phyloP scores from a whole-genome alignment of 2,329 filamentous ascomycete genomes.

The Talaromyces rugulosus region DNA sequence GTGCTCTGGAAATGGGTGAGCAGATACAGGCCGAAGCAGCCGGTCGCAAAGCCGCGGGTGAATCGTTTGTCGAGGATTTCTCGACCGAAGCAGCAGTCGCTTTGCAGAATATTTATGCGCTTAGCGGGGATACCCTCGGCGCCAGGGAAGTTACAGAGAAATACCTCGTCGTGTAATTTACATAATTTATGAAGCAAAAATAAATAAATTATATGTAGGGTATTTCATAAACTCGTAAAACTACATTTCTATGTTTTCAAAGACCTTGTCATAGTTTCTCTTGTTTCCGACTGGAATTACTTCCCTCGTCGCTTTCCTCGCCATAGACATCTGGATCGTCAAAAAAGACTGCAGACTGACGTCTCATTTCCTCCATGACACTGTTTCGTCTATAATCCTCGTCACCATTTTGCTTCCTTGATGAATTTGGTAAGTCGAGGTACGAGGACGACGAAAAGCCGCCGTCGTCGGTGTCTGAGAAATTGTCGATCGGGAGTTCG shows the following conservation, averaged over 20 bases:
- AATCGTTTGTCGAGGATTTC: conserved; percentile 52
- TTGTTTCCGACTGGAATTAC: background rate
- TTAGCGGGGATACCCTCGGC: conserved; percentile 59
- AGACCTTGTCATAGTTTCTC: background rate
- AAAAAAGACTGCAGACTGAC: conserved; percentile 46
- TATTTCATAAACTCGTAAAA: background rate
- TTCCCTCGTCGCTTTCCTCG: conserved; percentile 19
- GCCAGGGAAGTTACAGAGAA: conserved; percentile 59
- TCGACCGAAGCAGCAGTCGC: conserved; percentile 70
- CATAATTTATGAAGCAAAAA: background rate
- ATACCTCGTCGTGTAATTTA: conserved; percentile 50
- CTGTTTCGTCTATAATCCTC: conserved; percentile 21
- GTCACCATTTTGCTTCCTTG: conserved; percentile 14
- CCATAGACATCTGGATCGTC: conserved; percentile 36
- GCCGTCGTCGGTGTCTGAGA: background rate
- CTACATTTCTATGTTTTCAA: background rate
- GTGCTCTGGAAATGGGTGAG: conserved; percentile 49
- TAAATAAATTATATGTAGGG: background rate
- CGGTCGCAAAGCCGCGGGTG: background rate
- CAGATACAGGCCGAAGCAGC: conserved; percentile 30
- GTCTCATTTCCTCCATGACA: conserved; percentile 41
- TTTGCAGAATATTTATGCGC: conserved; percentile 62
- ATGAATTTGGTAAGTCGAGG: background rate
- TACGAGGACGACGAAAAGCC: background rate
- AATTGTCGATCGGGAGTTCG: background rate